phyloP scores from a whole-genome alignment of 1,284 basidiomycete genomes.

The Lentinula novae-zelandiae region DNA sequence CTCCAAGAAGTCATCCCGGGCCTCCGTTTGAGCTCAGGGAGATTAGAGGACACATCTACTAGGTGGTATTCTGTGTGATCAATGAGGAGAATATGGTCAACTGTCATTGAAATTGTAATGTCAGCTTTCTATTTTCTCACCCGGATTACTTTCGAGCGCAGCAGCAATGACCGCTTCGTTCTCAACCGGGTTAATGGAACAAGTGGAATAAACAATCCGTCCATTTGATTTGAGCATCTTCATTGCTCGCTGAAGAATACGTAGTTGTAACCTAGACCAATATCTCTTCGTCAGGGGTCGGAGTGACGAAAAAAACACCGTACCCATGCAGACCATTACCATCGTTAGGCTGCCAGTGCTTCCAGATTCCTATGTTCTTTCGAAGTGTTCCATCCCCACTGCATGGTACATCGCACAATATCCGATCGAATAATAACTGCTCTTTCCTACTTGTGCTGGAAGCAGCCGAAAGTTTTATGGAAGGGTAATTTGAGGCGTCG shows the following conservation, averaged over 20 bases:
- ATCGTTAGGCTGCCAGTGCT: conserved; percentile 85
- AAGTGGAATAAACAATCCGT: conserved; percentile 96
- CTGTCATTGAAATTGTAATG: conserved; percentile 1
- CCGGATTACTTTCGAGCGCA: conserved; percentile 69
- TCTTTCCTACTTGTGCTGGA: conserved; percentile 19
- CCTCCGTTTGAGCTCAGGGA: conserved; percentile 73
- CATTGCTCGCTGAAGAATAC: conserved; percentile 92
- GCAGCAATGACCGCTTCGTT: conserved; percentile 96
- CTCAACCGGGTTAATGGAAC: conserved; percentile 95
- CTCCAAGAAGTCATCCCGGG: conserved; percentile 78
- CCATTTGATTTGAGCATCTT: conserved; percentile 84
- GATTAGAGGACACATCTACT: conserved; percentile 70
- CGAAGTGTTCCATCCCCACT: conserved; percentile 95
- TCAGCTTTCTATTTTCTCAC: conserved; percentile 32
- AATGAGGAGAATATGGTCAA: conserved; percentile 9
- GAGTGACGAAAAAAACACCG: conserved; percentile 15
- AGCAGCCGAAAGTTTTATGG: conserved; percentile 52
- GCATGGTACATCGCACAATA: conserved; percentile 97
- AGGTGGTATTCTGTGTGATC: conserved; percentile 61
- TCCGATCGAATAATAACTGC: conserved; percentile 83
- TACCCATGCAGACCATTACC: conserved; percentile 89
- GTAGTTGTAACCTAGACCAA: conserved; percentile 72
- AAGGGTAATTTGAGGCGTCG: conserved; percentile 89
- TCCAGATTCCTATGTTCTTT: conserved; percentile 97
- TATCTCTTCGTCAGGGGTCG: background rate